These are phyloP conservation scores for Fallopia convolvulus DNA, from an alignment of 148 eudicot genomes.

Conservation along the genomic window DNA sequence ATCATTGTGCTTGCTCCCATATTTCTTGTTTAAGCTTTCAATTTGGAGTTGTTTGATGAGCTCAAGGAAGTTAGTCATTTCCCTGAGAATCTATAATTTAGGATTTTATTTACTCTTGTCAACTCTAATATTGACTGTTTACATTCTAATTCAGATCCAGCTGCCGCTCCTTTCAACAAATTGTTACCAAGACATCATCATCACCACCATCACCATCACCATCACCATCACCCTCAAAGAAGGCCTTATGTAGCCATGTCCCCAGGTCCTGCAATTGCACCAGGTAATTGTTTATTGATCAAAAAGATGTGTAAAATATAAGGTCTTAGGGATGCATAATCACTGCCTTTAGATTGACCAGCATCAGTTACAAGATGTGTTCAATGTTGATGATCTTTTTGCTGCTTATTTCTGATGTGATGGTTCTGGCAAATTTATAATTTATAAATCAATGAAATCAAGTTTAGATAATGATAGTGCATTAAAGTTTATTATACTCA, in stretches of 20 bases:
- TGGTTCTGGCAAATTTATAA: not conserved
- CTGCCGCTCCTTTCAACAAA: constrained; percentile 35
- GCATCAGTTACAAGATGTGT: not conserved
- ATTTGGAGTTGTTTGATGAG: too few relatives aligned
- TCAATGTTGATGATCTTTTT: not conserved
- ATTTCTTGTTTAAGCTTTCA: too few relatives aligned
- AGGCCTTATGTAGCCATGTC: constrained; percentile 30
- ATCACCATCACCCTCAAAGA: constrained; percentile 32
- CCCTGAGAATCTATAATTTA: too few relatives aligned
- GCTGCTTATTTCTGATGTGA: not conserved
- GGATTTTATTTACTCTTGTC: too few relatives aligned
- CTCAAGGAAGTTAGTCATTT: too few relatives aligned
- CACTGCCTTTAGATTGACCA: not conserved
- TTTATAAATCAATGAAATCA: not conserved
- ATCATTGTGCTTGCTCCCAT: too few relatives aligned
- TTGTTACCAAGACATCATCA: constrained; percentile 30
- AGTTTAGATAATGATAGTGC: not conserved
- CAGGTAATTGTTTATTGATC: constrained; percentile 33
- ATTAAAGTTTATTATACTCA: not conserved
- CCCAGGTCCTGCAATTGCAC: constrained; percentile 46
- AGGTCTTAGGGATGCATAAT: not conserved
- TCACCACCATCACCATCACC: constrained; percentile 42
- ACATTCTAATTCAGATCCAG: constrained; percentile 35
- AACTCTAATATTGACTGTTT: constrained; percentile 8
- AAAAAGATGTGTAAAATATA: not conserved